Conservation (phyloP, 352 stramenopile genomes). For the Globisporangium apiculatum region DNA sequence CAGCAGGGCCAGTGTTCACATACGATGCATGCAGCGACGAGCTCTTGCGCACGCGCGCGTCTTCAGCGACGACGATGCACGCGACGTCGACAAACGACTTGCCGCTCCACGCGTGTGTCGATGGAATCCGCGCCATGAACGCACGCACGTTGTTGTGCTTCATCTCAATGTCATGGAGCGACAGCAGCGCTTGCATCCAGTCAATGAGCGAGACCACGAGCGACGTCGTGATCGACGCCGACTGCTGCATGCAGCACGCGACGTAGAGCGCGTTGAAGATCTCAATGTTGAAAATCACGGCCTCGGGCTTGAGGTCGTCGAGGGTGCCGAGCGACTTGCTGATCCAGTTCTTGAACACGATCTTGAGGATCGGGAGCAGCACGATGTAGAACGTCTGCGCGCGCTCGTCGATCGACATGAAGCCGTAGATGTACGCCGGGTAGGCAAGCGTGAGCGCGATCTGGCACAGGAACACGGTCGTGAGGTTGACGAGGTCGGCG, state of each 20-base stretch:
- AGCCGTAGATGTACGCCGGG: slow-evolving; percentile 32
- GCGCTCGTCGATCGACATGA: slow-evolving; percentile 14
- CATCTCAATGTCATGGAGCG: not conserved
- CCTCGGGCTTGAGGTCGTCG: slow-evolving; percentile 18
- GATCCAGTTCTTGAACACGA: slow-evolving; percentile 34
- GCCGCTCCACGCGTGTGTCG: not conserved
- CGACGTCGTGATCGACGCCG: slow-evolving; percentile 12
- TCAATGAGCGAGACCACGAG: slow-evolving; percentile 11
- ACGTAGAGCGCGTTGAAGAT: slow-evolving; percentile 24
- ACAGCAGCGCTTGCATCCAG: slow-evolving; percentile 3
- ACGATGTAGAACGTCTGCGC: slow-evolving; percentile 25
- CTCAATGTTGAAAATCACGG: slow-evolving; percentile 22
- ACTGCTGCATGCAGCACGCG: slow-evolving; percentile 16
- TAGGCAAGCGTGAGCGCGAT: slow-evolving; percentile 35
- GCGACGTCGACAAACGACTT: slow-evolving; percentile 7
- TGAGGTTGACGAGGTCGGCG: slow-evolving; percentile 18
- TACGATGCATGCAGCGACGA: not conserved
- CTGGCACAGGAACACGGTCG: slow-evolving; percentile 27
- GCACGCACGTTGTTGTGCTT: not conserved
- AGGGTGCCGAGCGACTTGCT: slow-evolving; percentile 9
- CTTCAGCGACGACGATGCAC: slow-evolving; percentile 7
- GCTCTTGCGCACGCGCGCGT: not conserved
- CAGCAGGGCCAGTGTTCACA: not conserved
- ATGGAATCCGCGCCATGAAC: slow-evolving; percentile 5
- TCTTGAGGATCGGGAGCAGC: slow-evolving; percentile 33